Conservation (phyloP, 1,284 basidiomycete species). For the Meira miltonrushii region DNA sequence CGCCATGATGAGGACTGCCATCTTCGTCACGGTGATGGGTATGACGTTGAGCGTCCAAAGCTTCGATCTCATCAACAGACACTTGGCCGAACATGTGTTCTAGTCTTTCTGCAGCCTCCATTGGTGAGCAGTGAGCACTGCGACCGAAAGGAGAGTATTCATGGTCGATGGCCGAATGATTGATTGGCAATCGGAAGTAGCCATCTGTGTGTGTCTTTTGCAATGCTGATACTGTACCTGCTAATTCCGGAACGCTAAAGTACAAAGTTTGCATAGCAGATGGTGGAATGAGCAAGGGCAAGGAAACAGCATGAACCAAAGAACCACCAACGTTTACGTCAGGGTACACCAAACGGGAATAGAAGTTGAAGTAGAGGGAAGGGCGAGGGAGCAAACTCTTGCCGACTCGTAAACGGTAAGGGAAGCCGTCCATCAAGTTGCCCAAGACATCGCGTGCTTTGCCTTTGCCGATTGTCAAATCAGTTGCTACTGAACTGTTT, state of each 20-base stretch:
- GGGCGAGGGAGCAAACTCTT: slow-evolving; percentile 53
- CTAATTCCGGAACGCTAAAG: slow-evolving; percentile 58
- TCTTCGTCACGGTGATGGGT: slow-evolving; percentile 53
- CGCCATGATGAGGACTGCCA: slow-evolving; percentile 23
- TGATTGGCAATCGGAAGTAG: slow-evolving; percentile 17
- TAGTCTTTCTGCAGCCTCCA: too few relatives aligned
- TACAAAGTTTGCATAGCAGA: slow-evolving; percentile 63
- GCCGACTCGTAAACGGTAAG: slow-evolving; percentile 61
- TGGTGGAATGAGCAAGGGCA: slow-evolving; percentile 63
- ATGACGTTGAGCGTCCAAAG: slow-evolving; percentile 59
- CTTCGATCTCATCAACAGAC: slow-evolving; percentile 52
- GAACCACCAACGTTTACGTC: slow-evolving; percentile 56
- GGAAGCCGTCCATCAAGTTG: slow-evolving; percentile 55
- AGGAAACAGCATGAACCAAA: slow-evolving; percentile 63
- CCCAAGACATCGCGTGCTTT: slow-evolving; percentile 45
- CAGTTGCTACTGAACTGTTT: slow-evolving; percentile 63
- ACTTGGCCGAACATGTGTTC: neutral
- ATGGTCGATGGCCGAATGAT: neutral
- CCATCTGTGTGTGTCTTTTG: slow-evolving; percentile 18
- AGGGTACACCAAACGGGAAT: slow-evolving; percentile 58
- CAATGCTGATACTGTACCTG: slow-evolving; percentile 56
- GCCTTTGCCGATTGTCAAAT: slow-evolving; percentile 52
- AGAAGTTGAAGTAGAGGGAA: slow-evolving; percentile 60
- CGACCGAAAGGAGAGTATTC: neutral
- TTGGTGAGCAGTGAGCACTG: too few relatives aligned